A percentile compares a stretch with the other conserved stretches of the same genome.
Conservation (phyloP, 257 asterid species). For the Paulownia fortunei region DNA sequence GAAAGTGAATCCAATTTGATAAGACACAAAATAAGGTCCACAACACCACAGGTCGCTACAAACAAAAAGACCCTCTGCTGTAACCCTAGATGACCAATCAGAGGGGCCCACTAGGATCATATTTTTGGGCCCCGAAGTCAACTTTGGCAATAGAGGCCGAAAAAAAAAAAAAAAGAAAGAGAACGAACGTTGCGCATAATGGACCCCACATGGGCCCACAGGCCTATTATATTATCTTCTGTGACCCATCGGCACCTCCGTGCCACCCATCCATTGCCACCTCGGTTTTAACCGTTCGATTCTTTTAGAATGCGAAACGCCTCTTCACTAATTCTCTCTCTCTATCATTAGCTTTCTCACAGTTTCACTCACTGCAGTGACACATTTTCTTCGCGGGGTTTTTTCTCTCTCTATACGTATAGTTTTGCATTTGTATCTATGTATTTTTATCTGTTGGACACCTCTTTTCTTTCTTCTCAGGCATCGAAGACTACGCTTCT, state of each 20-base stretch:
- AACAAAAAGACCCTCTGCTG: conserved; percentile 24
- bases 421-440: conserved; percentile 25
- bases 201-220: conserved; percentile 37
- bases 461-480: conserved; percentile 40
- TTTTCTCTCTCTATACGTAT: conserved; percentile 43
- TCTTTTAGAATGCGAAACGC: conserved; percentile 35
- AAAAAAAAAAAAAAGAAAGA: not conserved
- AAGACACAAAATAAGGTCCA: conserved; percentile 17
- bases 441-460: conserved; percentile 18
- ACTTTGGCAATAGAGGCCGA: conserved; percentile 43
- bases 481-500: conserved; percentile 46
- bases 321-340: conserved; percentile 11
- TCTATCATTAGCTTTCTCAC: conserved; percentile 25
- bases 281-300: conserved; percentile 49
- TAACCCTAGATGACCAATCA: conserved; percentile 37
- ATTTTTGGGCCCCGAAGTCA: conserved; percentile 46
- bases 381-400: conserved; percentile 59
- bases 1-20: conserved; percentile 3
- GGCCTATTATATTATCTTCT: not conserved
- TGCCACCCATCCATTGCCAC: conserved; percentile 34
- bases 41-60: conserved; percentile 14
- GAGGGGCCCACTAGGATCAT: conserved; percentile 44
- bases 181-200: not conserved
- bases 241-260: conserved; percentile 27
- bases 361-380: conserved; percentile 28